Evolutionary conservation across 306 rosid genomes (phyloP).

Genomic region (Glycyrrhiza uralensis): DNA sequence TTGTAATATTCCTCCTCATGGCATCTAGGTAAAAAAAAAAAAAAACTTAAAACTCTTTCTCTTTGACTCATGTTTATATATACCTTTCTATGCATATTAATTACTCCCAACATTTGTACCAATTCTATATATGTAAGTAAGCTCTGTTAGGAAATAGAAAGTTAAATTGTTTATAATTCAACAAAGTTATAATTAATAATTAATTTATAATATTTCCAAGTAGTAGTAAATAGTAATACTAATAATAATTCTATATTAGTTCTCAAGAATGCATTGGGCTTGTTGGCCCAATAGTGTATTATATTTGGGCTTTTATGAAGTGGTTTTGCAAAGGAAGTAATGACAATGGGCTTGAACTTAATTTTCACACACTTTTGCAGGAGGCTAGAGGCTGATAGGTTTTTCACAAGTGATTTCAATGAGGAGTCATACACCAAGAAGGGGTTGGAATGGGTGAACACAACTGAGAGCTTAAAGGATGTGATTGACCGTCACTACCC

Average conservation of each 20-base stretch:
- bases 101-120: no score
- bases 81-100: no score
- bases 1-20: slow-evolving; percentile 49
- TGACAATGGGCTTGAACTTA: not conserved
- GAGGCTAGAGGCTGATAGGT: slow-evolving; percentile 63
- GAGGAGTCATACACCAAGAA: slow-evolving; percentile 49
- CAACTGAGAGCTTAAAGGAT: slow-evolving; percentile 52
- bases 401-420: slow-evolving; percentile 53
- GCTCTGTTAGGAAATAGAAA: not conserved
- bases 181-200: no score
- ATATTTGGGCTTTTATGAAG: not conserved
- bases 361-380: not conserved
- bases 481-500: slow-evolving; percentile 56
- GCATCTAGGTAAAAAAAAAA: slow-evolving; percentile 44
- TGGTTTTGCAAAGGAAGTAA: not conserved
- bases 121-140: not conserved
- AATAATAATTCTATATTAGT: not conserved
- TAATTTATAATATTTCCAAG: no score
- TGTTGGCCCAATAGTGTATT: not conserved
- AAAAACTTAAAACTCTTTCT: not conserved
- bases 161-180: not conserved
- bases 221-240: no score
- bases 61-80: not conserved
- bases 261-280: not conserved
- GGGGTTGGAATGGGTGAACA: slow-evolving; percentile 60